Evolutionary conservation across 1,139 yeast genomes (phyloP).

Genomic region (Blastobotrys indianensis): DNA sequence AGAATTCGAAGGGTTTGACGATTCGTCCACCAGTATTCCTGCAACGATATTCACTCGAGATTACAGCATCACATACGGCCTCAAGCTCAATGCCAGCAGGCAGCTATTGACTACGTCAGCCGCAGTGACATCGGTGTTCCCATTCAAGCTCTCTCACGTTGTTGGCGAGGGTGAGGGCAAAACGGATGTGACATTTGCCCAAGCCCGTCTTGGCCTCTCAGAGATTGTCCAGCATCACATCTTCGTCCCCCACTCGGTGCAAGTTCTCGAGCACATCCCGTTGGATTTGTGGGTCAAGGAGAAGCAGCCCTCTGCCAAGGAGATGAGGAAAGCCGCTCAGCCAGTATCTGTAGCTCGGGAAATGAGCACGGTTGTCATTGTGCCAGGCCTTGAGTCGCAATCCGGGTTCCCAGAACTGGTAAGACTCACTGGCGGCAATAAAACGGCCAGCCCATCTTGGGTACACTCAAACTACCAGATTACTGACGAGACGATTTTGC

Average conservation of each 20-base stretch:
- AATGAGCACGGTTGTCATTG: slow-evolving; percentile 61
- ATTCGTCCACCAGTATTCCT: slow-evolving; percentile 25
- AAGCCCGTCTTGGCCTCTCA: slow-evolving; percentile 67
- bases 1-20: slow-evolving; percentile 29
- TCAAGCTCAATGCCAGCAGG: slow-evolving; percentile 72
- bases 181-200: slow-evolving; percentile 32
- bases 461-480: slow-evolving; percentile 59
- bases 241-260: slow-evolving; percentile 68
- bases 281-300: slow-evolving; percentile 52
- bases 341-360: slow-evolving; percentile 69
- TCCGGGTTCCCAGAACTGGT: slow-evolving; percentile 54
- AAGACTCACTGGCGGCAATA: slow-evolving; percentile 73
- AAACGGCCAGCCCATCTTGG: slow-evolving; percentile 71
- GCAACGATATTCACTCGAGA: slow-evolving; percentile 82
- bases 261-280: slow-evolving; percentile 65
- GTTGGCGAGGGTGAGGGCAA: slow-evolving; percentile 16
- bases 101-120: slow-evolving; percentile 66
- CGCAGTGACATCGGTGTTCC: slow-evolving; percentile 73
- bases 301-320: slow-evolving; percentile 13
- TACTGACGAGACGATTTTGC: slow-evolving; percentile 26
- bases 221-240: slow-evolving; percentile 81
- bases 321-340: slow-evolving; percentile 44
- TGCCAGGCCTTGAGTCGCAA: slow-evolving; percentile 39
- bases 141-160: slow-evolving; percentile 61
- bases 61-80: slow-evolving; percentile 68